A percentile compares a stretch with the other conserved stretches of the same genome.
Evolutionary conservation across 495 filamentous ascomycete genomes (phyloP).

Genomic region (Penicillium subrubescens): DNA sequence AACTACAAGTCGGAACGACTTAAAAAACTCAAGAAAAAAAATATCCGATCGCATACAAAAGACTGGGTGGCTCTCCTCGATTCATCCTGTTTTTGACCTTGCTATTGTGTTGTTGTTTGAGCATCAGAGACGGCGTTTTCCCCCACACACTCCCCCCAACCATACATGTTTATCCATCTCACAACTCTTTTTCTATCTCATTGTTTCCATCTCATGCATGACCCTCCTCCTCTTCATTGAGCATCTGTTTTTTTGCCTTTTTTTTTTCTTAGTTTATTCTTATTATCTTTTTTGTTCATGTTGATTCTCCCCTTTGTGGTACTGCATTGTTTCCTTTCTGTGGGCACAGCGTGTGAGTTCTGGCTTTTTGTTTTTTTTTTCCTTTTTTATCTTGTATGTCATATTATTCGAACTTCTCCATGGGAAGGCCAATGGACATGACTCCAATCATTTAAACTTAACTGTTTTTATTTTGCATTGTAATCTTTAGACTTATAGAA

Average conservation of each 20-base stretch:
- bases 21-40: constrained; percentile 19
- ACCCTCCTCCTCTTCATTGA: constrained; percentile 10
- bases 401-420: constrained; percentile 20
- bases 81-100: constrained; percentile 9
- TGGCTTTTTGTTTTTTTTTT: constrained; percentile 18
- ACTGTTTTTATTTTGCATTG: neutral
- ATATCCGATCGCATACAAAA: constrained; percentile 10
- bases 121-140: constrained; percentile 34
- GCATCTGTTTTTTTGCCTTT: constrained; percentile 21
- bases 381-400: constrained; percentile 25
- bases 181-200: constrained; percentile 15
- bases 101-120: constrained; percentile 22
- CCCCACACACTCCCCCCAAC: neutral
- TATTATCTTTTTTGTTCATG: constrained; percentile 8
- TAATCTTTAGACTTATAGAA: neutral
- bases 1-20: constrained; percentile 5
- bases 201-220: constrained; percentile 1
- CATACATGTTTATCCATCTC: constrained; percentile 24
- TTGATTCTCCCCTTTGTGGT: constrained; percentile 19
- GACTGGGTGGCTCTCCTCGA: constrained; percentile 21
- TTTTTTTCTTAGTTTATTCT: constrained; percentile 8
- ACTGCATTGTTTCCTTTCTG: constrained; percentile 32
- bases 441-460: constrained; percentile 8
- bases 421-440: constrained; percentile 29
- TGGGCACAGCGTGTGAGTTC: constrained; percentile 43